A percentile compares a stretch with the other conserved stretches of the same genome.
These are phyloP conservation scores for Lentinus tigrinus DNA, from an alignment of 768 basidiomycete species.

Conservation along the genomic window DNA sequence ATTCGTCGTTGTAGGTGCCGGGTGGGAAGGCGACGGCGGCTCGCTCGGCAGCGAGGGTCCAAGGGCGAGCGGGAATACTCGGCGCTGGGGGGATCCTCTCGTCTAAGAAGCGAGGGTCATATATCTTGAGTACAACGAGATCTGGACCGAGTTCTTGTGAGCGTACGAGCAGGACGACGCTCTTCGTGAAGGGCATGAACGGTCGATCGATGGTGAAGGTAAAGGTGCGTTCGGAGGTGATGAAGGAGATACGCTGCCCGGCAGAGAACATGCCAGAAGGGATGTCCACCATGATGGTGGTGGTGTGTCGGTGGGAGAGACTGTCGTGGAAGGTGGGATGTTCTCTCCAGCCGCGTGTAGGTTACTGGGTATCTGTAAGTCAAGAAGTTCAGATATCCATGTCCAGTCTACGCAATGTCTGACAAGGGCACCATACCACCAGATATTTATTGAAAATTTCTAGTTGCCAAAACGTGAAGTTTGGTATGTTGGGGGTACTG, in stretches of 20 bases:
- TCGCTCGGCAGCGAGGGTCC: not conserved
- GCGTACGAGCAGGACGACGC: not conserved
- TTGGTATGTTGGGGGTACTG: too few relatives aligned
- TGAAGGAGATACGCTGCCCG: not conserved
- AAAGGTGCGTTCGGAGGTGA: not conserved
- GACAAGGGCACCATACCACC: too few relatives aligned
- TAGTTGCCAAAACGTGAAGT: too few relatives aligned
- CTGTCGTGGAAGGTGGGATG: too few relatives aligned
- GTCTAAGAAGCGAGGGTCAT: not conserved
- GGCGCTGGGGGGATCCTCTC: not conserved
- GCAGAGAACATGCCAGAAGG: not conserved
- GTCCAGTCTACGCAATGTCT: too few relatives aligned
- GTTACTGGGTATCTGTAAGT: too few relatives aligned
- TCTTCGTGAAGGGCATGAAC: not conserved
- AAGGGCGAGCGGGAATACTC: not conserved
- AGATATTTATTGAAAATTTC: too few relatives aligned
- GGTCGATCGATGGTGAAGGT: not conserved
- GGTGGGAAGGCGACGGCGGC: not conserved
- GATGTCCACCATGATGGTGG: not conserved
- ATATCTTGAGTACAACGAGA: not conserved
- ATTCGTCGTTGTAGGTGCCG: not conserved
- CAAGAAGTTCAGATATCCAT: too few relatives aligned
- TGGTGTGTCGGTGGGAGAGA: too few relatives aligned
- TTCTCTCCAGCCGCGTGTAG: too few relatives aligned
- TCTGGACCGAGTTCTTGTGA: not conserved